Evolutionary conservation across 2,329 filamentous ascomycete species (phyloP), one percentile per base, ranked within the genome.

Genomic region (Ophiosphaerella narmari): DNA sequence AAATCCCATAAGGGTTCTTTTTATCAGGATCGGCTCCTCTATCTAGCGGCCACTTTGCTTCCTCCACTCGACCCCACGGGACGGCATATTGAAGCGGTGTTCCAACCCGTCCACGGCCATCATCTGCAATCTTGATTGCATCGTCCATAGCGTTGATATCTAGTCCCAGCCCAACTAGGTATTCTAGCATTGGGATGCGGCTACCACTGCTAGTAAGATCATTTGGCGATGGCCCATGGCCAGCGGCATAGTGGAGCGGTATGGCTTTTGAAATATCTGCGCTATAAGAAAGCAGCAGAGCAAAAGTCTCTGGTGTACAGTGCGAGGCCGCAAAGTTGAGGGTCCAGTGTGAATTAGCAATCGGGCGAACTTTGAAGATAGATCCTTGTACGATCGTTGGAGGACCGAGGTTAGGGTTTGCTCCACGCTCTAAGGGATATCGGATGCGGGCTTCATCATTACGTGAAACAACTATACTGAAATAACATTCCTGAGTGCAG

Each of bases 21-120:
- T 46, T 50, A 13, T 55, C 48, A 26, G 52, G 52, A 41, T 58
- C 46, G 18, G 52, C 49, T 12, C 55, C 52, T 39, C 50, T 31
- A 11, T 55, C 46, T 24, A 58, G 35, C 26, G 55, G 39, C 48
- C 52, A 56, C 33, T 42, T 58, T 16, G 40, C 43, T 39, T 50
- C 46, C 35, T 50, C 46, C 16, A 46, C 21, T n/a, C 46, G 35
- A 29, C 44, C 32, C 39, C 49, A 46, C 14, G 12, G 16, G 26
- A 52, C 23, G 39, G 55, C 52, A 36, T 50, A 43, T 13, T 41
- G 34, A 6, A 58, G 42, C 6, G 38, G 38, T 9, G 38, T 39
- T 21, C 38, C 38, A 9, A 13, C 23, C 11, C 6, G 21, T 13
- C 18, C 18, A 12, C 38, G 12, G 12, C 38, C 38, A 29, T 39